Base-by-base conservation (phyloP, 805 yeast genomes). In the Lipomyces lipofer region DNA sequence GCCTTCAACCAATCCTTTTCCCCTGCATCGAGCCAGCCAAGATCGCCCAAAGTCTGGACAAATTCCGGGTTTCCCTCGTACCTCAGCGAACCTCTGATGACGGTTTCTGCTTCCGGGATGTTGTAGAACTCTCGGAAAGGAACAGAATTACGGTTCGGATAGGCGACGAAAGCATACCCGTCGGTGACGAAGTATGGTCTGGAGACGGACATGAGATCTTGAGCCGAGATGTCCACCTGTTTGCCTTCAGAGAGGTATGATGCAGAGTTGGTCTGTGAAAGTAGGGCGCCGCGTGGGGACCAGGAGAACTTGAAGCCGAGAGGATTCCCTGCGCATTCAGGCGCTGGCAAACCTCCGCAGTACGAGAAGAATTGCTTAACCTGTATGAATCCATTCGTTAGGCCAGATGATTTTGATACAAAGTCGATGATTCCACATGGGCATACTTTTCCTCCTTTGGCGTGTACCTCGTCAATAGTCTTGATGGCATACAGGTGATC, bases 281-380 rank as follows among this genome's bases (percentile, higher is more conserved):
- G 80, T 69, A 92, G 76, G 40, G 92, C 97, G 75, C 99, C 99
- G 75, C 99, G 85, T 28, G 97, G 90, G 32, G 97, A 89, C 99
- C 99, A 92, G 38, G 97, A 91, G 76, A 92, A 92, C 78, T 92
- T 92, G 83, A 94, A 92, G 65, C 98, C 98, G 71, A 92, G 80
- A 52, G 99, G 99, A 76, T 92, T 92, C 76, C 89, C 95, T 29
- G 98, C 91, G 73, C 85, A 82, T 75, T 91, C 98, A 60, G 99
- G 97, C 29, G 98, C 92, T 63, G 97, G 97, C 68, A 92, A 80
- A 67, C 99, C 99, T 75, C 99, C 99, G 76, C 99, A 92, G 84
- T 88, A 94, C 5, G 96, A 88, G 66, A 90, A 77, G 82, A 92
- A 92, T 2, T 96, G 86, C 70, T 82, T 87, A 75, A 36, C 40